Evolutionary conservation across 2,329 filamentous ascomycete genomes (phyloP), one percentile per base, ranked within the genome.

Genomic region (Aureobasidium melanogenum): DNA sequence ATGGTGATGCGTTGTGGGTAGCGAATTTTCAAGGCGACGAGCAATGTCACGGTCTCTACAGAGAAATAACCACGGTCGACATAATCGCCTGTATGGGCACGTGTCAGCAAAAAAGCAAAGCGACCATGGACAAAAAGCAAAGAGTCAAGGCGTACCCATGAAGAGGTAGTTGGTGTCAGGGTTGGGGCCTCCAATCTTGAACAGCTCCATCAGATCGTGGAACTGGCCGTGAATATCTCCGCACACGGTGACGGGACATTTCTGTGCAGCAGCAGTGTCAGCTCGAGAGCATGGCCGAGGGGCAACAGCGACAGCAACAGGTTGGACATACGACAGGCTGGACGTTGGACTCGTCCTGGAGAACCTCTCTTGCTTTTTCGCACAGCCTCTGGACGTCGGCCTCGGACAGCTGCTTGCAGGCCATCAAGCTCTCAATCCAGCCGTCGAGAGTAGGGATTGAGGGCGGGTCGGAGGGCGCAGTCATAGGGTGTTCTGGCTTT

Each of bases 181-280:
- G 74, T 96, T 97, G 64, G 92, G 91, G 60, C 94, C 94, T 69
- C 94, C 94, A 75, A 99, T 97, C 80, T 96, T 95, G 84, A 99
- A 99, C 59, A 99, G 85, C 79, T 99, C 94, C 91, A 99, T 97
- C 76, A 99, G 79, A 73, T 99, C 94, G 77, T 97, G 93, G 76
- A 97, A 97, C 78, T 99, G 94, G 67, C 94, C 94, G 77, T 99
- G 94, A 74, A 99, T 99, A 78, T 99, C 94, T 75, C 94, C 94
- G 76, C 94, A 97, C 65, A 99, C 94, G 61, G 94, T 99, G 67
- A 97, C 94, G 47, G 94, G 94, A 75, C 93, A 97, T 93, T 97
- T 97, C 75, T 77, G 63, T 26, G 57, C 26, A 34, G 36, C 43
- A 41, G 41, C 10, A 59, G 44, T 47, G 55, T 59, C 39, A 59